A percentile compares a stretch with the other conserved stretches of the same genome.
Evolutionary conservation across 1,139 yeast genomes (phyloP).

Genomic region (Eremothecium sinecaudum): DNA sequence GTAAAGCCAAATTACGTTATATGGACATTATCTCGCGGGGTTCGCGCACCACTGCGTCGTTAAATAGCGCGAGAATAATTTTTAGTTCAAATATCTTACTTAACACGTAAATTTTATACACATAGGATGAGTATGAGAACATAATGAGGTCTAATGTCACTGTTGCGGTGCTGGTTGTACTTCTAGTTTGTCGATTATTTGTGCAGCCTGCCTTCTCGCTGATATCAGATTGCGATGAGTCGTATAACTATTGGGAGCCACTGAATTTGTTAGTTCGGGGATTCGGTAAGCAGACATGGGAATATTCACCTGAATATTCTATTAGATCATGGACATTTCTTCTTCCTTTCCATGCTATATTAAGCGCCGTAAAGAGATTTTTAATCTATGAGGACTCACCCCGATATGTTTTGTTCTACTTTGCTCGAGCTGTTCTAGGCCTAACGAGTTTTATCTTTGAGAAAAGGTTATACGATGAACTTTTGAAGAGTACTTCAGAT

Average conservation of each 20-base stretch:
- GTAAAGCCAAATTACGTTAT: too few species aligned
- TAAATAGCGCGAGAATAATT: slow-evolving; percentile 2
- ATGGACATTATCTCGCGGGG: too few species aligned
- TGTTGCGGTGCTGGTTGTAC: slow-evolving; percentile 10
- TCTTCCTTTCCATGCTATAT: slow-evolving; percentile 40
- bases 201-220: slow-evolving; percentile 28
- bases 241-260: slow-evolving; percentile 91
- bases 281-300: slow-evolving; percentile 95
- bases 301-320: slow-evolving; percentile 83
- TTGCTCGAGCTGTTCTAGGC: slow-evolving; percentile 46
- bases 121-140: background rate
- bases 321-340: slow-evolving; percentile 79
- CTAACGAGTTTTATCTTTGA: slow-evolving; percentile 37
- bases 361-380: slow-evolving; percentile 22
- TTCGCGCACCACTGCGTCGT: too few species aligned
- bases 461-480: slow-evolving; percentile 20
- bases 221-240: slow-evolving; percentile 81
- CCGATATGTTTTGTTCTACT: slow-evolving; percentile 36
- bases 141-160: slow-evolving; percentile 1
- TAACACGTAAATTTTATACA: background rate
- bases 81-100: background rate
- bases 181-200: slow-evolving; percentile 18
- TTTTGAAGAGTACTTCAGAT: slow-evolving; percentile 17
- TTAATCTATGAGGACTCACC: slow-evolving; percentile 11
- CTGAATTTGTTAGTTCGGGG: slow-evolving; percentile 66